Evolutionary conservation across 805 yeast species (phyloP).

Genomic region (Nakazawaea siamensis): DNA sequence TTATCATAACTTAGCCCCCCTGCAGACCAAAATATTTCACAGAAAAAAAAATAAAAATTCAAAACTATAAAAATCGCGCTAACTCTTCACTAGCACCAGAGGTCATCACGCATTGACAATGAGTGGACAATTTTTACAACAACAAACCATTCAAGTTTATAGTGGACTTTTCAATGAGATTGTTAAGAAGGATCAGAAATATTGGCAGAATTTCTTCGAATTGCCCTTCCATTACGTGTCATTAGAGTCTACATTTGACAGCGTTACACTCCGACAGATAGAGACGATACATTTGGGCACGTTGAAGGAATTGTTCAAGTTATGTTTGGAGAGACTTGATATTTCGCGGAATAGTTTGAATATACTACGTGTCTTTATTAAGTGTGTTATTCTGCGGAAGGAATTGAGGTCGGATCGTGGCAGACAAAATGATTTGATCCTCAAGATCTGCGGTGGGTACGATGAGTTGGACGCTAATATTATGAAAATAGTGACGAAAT

Average conservation of each 20-base stretch:
- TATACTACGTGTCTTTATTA: slow-evolving; percentile 4
- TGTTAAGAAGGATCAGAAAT: slow-evolving; percentile 5
- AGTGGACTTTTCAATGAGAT: slow-evolving; percentile 3
- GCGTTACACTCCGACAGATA: slow-evolving; percentile 2
- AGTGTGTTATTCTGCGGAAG: neutral
- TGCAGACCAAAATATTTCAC: neutral
- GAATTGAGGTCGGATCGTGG: no score
- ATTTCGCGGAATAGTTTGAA: slow-evolving; percentile 4
- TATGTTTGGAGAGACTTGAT: neutral
- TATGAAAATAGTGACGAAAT: neutral
- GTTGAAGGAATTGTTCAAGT: slow-evolving; percentile 2
- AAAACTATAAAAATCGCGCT: neutral
- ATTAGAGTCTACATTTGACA: slow-evolving; percentile 4
- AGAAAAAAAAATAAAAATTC: neutral
- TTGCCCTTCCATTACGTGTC: slow-evolving; percentile 5
- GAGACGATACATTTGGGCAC: neutral
- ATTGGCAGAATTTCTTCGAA: slow-evolving; percentile 3
- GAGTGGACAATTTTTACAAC: no score
- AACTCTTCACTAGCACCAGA: neutral
- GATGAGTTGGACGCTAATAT: slow-evolving; percentile 5
- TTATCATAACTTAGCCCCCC: no score
- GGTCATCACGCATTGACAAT: neutral
- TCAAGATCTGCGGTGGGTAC: slow-evolving; percentile 7
- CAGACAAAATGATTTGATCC: slow-evolving; percentile 3
- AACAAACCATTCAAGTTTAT: slow-evolving; percentile 5